phyloP scores from a whole-genome alignment of 805 yeast genomes.

The Lachancea kluyveri region DNA sequence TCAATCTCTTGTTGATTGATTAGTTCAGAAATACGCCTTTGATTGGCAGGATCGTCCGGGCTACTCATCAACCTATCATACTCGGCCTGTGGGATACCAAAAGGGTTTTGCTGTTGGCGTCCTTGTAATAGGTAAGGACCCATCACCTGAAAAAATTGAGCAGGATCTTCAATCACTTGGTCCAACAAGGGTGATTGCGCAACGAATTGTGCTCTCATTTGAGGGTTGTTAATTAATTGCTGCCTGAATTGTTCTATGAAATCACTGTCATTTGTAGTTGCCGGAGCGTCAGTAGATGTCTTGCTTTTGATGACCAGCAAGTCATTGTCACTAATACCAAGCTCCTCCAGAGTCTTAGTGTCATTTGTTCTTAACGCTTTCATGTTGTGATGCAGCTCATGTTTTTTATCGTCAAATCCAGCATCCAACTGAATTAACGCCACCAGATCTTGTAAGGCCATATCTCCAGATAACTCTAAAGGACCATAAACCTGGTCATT shows the following conservation, averaged over 20 bases:
- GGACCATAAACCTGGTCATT: conserved; percentile 42
- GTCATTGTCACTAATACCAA: conserved; percentile 53
- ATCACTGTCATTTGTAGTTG: conserved; percentile 14
- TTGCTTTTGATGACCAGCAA: conserved; percentile 40
- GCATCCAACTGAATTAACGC: conserved; percentile 73
- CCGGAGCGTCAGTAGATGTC: conserved; percentile 2
- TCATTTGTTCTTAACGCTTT: conserved; percentile 31
- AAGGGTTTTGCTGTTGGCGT: conserved; percentile 19
- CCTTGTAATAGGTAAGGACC: conserved; percentile 33
- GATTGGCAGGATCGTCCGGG: conserved; percentile 68
- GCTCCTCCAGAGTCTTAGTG: conserved; percentile 36
- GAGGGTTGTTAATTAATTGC: conserved; percentile 39
- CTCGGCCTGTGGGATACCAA: conserved; percentile 41
- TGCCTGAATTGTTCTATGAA: conserved; percentile 45
- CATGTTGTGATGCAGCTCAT: conserved; percentile 45
- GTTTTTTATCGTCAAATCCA: conserved; percentile 39
- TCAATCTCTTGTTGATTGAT: conserved; percentile 69
- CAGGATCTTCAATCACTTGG: conserved; percentile 41
- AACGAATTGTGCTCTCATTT: conserved; percentile 32
- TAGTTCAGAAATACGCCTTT: conserved; percentile 56
- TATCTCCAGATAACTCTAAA: conserved; percentile 59
- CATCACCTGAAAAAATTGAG: conserved; percentile 38
- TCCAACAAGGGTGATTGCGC: conserved; percentile 43
- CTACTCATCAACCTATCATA: conserved; percentile 47
- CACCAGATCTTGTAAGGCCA: conserved; percentile 59